Evolutionary conservation across 805 yeast genomes (phyloP).

Genomic region (Saturnispora ahearnii): DNA sequence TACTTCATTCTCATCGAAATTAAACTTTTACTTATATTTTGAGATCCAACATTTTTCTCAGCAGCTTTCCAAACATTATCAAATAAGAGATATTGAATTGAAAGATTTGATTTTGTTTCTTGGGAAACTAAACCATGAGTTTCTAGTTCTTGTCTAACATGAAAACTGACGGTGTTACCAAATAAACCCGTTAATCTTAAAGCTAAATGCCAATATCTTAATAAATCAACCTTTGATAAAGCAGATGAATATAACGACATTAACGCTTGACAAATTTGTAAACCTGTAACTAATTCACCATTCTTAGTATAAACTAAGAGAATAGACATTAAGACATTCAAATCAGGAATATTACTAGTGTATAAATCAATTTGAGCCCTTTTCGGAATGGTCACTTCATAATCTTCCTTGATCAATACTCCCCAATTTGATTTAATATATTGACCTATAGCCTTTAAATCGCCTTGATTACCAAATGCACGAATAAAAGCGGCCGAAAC

Average conservation of each 20-base stretch:
- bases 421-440: slow-evolving; percentile 25
- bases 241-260: not conserved
- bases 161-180: slow-evolving; percentile 16
- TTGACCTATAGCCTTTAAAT: slow-evolving; percentile 19
- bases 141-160: slow-evolving; percentile 16
- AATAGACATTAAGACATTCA: slow-evolving; percentile 20
- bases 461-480: slow-evolving; percentile 23
- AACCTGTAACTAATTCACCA: slow-evolving; percentile 20
- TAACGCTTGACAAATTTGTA: slow-evolving; percentile 1
- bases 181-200: slow-evolving; percentile 21
- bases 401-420: slow-evolving; percentile 9
- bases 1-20: slow-evolving; percentile 17
- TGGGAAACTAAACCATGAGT: slow-evolving; percentile 1
- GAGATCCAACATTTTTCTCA: slow-evolving; percentile 6
- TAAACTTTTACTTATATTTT: slow-evolving; percentile 17
- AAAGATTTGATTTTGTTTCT: slow-evolving; percentile 4
- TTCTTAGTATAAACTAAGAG: slow-evolving; percentile 25
- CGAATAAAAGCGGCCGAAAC: slow-evolving; percentile 17
- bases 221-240: not conserved
- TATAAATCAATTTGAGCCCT: not conserved
- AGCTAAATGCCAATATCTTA: slow-evolving; percentile 21
- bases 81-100: slow-evolving; percentile 17
- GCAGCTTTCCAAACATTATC: slow-evolving; percentile 21
- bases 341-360: slow-evolving; percentile 18
- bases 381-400: not conserved